Evolutionary conservation across 2,329 filamentous ascomycete genomes (phyloP).

Genomic region (Xylogone sp.): DNA sequence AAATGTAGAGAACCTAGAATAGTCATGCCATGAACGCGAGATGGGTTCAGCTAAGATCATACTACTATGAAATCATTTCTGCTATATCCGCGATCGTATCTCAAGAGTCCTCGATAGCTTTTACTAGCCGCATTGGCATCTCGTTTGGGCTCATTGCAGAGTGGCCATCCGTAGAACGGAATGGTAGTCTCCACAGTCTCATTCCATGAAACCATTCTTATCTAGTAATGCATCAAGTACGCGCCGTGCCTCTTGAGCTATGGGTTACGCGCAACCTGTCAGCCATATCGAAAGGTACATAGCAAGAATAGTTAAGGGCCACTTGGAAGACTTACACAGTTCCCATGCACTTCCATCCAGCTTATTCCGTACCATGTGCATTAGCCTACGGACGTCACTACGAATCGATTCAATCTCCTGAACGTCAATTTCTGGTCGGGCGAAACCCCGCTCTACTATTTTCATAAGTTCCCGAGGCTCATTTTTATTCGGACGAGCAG

Average conservation of each 20-base stretch:
- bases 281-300: neutral
- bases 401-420: constrained; percentile 2
- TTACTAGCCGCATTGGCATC: too few relatives aligned
- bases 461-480: neutral
- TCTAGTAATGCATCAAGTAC: constrained; percentile 5
- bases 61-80: too few relatives aligned
- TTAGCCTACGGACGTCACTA: neutral
- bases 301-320: neutral
- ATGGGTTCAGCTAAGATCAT: too few relatives aligned
- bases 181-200: neutral
- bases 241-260: constrained; percentile 4
- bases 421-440: neutral
- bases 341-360: constrained; percentile 3
- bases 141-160: too few relatives aligned
- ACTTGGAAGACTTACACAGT: constrained; percentile 1
- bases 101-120: too few relatives aligned
- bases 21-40: too few relatives aligned
- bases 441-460: constrained; percentile 3
- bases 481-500: neutral
- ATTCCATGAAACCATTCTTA: constrained; percentile 7
- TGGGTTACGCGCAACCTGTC: neutral
- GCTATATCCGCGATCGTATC: too few relatives aligned
- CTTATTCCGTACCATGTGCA: constrained; percentile 1
- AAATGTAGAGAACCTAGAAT: too few relatives aligned
- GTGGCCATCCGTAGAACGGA: too few relatives aligned